phyloP scores from a whole-genome alignment of 2,329 filamentous ascomycete species.

The Beauveria varroae region DNA sequence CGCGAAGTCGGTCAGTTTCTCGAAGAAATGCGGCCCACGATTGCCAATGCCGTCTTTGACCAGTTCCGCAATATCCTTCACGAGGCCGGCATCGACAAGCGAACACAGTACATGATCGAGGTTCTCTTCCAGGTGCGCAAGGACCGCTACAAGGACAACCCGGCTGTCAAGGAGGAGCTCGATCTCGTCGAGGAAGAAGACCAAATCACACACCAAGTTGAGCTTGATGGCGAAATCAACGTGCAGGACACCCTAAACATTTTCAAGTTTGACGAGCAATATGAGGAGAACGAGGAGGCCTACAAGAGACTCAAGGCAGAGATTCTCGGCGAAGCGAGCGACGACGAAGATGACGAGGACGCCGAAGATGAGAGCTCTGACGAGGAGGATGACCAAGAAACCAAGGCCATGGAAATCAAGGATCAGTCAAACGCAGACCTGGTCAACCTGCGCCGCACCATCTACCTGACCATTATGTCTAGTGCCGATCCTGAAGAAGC shows the following conservation, averaged over 20 bases:
- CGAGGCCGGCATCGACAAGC: slow-evolving; percentile 94
- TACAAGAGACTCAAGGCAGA: slow-evolving; percentile 89
- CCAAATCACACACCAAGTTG: slow-evolving; percentile 84
- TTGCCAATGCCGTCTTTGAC: slow-evolving; percentile 86
- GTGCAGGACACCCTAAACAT: slow-evolving; percentile 85
- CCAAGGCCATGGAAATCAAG: slow-evolving; percentile 88
- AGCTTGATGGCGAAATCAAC: slow-evolving; percentile 76
- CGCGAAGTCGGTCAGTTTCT: slow-evolving; percentile 89
- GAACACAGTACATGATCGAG: slow-evolving; percentile 99
- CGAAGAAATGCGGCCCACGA: slow-evolving; percentile 88
- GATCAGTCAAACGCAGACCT: slow-evolving; percentile 95
- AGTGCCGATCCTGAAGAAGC: slow-evolving; percentile 95
- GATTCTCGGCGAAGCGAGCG: slow-evolving; percentile 89
- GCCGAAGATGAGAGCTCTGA: slow-evolving; percentile 62
- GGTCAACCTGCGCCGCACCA: slow-evolving; percentile 85
- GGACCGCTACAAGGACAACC: slow-evolving; percentile 94
- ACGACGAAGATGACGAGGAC: slow-evolving; percentile 65
- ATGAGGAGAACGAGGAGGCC: slow-evolving; percentile 82
- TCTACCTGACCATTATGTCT: slow-evolving; percentile 97
- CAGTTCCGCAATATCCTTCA: slow-evolving; percentile 93
- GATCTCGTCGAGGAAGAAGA: slow-evolving; percentile 97
- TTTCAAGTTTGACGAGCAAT: slow-evolving; percentile 88
- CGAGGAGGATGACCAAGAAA: slow-evolving; percentile 65
- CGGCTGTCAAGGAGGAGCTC: slow-evolving; percentile 81
- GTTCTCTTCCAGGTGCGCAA: slow-evolving; percentile 95